Base-by-base conservation (phyloP, 2,329 filamentous ascomycete species). In the Xylariaceae sp. region DNA sequence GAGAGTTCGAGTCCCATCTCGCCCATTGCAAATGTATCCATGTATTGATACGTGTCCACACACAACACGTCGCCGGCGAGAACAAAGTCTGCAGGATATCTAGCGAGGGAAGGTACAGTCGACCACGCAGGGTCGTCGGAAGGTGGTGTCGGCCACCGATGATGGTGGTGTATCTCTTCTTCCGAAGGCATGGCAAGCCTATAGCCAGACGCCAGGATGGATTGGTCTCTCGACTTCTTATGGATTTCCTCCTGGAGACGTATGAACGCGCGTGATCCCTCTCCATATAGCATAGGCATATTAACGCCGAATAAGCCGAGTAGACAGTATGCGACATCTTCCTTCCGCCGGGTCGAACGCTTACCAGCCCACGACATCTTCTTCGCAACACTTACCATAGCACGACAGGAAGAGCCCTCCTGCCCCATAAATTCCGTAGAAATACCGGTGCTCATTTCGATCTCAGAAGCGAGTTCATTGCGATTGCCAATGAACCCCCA, bases 231-330 rank as follows among this genome's bases (percentile, higher is more conserved):
- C 15, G 33, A 35, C 18, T 22, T 35, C 33, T 18, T n/a, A 12
- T 18, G 11, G 33, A 35, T 35, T 17, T 35, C 33, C 6, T 35
- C 33, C n/a, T 38, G 36, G 4, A 38, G 36, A 6, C 36, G 22
- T 11, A 9, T 9, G 24, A 38, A 38, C 3, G 36, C 36, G 4
- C 24, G 17, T 9, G 7, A 11, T 15, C 36, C 36, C 16, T 38
- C 36, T 4, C 36, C 36, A 15, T 38, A 38, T 15, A 38, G 4
- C 36, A 38, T 29, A 8, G 36, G 36, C 36, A 38, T 38, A 16
- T 29, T 30, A 24, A 38, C 22, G 13, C 24, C 24, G 22, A 38
- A 38, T 13, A 38, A 15, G 6, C 36, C 36, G 15, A 38, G 15
- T 9, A 38, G 36, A 13, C 36, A 29, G 22, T 38, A 38, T 7